Evolutionary conservation across 805 yeast genomes (phyloP).

Genomic region (Hanseniaspora valbyensis): DNA sequence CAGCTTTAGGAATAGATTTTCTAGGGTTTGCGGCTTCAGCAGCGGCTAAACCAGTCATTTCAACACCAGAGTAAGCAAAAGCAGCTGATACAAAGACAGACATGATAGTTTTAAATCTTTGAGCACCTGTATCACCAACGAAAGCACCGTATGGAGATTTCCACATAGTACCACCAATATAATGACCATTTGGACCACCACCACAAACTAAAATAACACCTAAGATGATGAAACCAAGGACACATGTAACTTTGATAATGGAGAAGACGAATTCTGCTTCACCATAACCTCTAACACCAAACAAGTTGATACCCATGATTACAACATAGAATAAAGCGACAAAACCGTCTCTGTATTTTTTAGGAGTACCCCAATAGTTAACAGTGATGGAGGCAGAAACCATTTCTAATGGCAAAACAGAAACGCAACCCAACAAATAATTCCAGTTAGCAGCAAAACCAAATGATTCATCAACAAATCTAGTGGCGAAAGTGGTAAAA

Average conservation of each 20-base stretch:
- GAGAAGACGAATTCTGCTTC: conserved; percentile 44
- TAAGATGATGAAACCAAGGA: conserved; percentile 43
- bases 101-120: conserved; percentile 42
- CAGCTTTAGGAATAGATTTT: conserved; percentile 40
- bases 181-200: conserved; percentile 32
- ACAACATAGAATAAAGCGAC: conserved; percentile 41
- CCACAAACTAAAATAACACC: conserved; percentile 42
- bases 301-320: conserved; percentile 39
- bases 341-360: conserved; percentile 39
- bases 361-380: conserved; percentile 38
- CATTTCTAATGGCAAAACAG: conserved; percentile 41
- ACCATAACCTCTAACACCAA: conserved; percentile 48
- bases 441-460: conserved; percentile 56
- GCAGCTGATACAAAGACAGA: conserved; percentile 47
- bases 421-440: conserved; percentile 43
- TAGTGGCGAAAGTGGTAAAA: conserved; percentile 46
- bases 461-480: conserved; percentile 50
- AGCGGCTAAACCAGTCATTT: conserved; percentile 41
- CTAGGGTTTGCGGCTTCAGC: conserved; percentile 41
- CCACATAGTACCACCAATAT: conserved; percentile 44
- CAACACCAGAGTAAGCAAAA: conserved; percentile 46
- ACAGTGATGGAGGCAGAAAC: conserved; percentile 47
- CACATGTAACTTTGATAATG: conserved; percentile 38
- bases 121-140: conserved; percentile 31
- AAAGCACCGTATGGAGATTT: conserved; percentile 45